Evolutionary conservation across 2,329 filamentous ascomycete species (phyloP), one percentile per base, ranked within the genome.

Genomic region (Fusarium equiseti): DNA sequence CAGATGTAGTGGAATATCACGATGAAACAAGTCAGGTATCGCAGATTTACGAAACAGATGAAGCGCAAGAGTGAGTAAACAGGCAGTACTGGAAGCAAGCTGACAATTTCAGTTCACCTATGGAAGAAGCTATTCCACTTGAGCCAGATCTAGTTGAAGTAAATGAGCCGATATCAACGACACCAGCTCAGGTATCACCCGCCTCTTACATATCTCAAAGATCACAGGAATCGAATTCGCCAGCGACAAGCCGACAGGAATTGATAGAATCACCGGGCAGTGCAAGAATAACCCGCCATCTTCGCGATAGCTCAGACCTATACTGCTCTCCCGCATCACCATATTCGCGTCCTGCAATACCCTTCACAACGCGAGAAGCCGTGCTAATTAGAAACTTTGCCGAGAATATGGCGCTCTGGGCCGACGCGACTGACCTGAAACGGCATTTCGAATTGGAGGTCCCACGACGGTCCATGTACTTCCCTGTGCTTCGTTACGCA

Each of bases 381-480:
- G 35, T 43, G 1, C 4, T 58, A 1, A 5, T 58, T 5, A 58
- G 20, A 22, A 58, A 53, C 20, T 58, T 58, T 5, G 18, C 46
- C 0, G 55, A 58, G 4, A 58, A 58, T 1, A 58, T 58, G 46
- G 55, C 55, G 5, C 11, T 58, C 9, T 58, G 46, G 55, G 55
- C 46, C 16, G 55, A 58, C 5, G 55, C 55, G 4, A 58, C 55
- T 8, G 55, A 58, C 8, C 5, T 53, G 1, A 22, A 58, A 11
- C 55, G 55, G 1, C 55, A 58, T 20, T 58, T 58, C 3, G 55
- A 58, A 22, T 5, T 58, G 4, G 46, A 58, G 2, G 46, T 58
- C 15, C 55, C 55, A 1, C 46, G 55, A 5, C 20, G 55, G 13
- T 53, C 55, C 1, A 18, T 58, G 46, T 53, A 58, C 35, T 58